These are phyloP conservation scores for Drosera spatulata DNA, from an alignment of 179 eudicot genomes.

Conservation along the genomic window DNA sequence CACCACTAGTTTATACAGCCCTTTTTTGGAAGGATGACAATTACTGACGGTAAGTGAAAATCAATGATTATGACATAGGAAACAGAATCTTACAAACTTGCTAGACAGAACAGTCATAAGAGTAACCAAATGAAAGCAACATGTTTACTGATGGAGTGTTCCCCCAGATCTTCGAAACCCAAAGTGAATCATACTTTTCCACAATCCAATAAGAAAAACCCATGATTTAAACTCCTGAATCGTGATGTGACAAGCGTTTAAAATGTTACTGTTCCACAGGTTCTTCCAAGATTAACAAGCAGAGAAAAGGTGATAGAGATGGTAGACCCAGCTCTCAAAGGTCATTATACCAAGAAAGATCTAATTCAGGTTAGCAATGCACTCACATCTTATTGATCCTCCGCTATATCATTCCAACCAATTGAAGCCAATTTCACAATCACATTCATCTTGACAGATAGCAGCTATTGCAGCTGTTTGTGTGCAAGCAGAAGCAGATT, in stretches of 20 bases:
- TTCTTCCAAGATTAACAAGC: constrained; percentile 79
- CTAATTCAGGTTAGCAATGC: constrained; percentile 59
- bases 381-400: background rate
- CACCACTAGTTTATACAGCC: too few relatives aligned
- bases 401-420: background rate
- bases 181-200: too few relatives aligned
- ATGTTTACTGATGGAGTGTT: too few relatives aligned
- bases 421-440: background rate
- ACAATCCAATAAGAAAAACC: too few relatives aligned
- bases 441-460: constrained; percentile 27
- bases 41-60: too few relatives aligned
- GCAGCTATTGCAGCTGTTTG: constrained; percentile 99
- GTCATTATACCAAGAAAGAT: constrained; percentile 75
- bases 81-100: too few relatives aligned
- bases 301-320: constrained; percentile 72
- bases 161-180: too few relatives aligned
- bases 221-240: constrained; percentile 4
- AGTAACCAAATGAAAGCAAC: too few relatives aligned
- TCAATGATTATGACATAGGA: too few relatives aligned
- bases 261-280: constrained; percentile 27
- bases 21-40: too few relatives aligned
- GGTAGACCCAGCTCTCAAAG: constrained; percentile 72
- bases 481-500: constrained; percentile 88
- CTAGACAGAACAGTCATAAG: too few relatives aligned
- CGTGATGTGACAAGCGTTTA: too few relatives aligned